Evolutionary conservation across 2,329 filamentous ascomycete species (phyloP).

Genomic region (Penicillium capsulatum): DNA sequence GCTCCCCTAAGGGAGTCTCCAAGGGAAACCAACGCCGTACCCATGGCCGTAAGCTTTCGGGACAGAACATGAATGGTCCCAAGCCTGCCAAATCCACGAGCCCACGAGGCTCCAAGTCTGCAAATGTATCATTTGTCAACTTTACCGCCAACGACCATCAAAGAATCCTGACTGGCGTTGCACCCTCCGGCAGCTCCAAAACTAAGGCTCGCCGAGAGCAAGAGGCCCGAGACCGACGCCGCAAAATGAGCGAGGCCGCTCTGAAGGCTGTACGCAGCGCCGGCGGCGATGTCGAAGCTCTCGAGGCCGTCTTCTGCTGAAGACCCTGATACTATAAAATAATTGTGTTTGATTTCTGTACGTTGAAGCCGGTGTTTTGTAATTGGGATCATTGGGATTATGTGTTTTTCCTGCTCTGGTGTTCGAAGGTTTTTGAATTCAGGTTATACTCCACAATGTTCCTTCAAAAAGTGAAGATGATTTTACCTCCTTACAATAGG

Average conservation of each 20-base stretch:
- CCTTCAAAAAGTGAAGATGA: too few relatives aligned
- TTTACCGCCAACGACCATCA: slow-evolving; percentile 76
- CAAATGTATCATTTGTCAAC: slow-evolving; percentile 71
- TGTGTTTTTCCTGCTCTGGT: too few relatives aligned
- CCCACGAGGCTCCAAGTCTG: slow-evolving; percentile 38
- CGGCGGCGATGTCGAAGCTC: slow-evolving; percentile 44
- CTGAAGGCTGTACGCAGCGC: slow-evolving; percentile 43
- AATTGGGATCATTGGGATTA: slow-evolving; percentile 23
- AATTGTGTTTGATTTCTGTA: slow-evolving; percentile 12
- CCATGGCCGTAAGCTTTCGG: slow-evolving; percentile 41
- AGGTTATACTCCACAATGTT: slow-evolving; percentile 19
- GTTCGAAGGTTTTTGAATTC: slow-evolving; percentile 10
- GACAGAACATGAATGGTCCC: slow-evolving; percentile 30
- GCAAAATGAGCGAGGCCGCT: slow-evolving; percentile 42
- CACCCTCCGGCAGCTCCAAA: slow-evolving; percentile 85
- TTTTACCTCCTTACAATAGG: too few relatives aligned
- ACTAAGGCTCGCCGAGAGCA: slow-evolving; percentile 90
- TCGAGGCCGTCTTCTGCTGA: slow-evolving; percentile 41
- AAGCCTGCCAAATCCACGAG: slow-evolving; percentile 34
- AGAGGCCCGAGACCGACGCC: slow-evolving; percentile 73
- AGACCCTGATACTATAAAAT: slow-evolving; percentile 5
- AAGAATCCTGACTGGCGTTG: slow-evolving; percentile 81
- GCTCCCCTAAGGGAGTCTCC: slow-evolving; percentile 23
- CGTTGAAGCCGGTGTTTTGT: slow-evolving; percentile 21
- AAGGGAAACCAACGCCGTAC: slow-evolving; percentile 35